Percentiles rank a stretch among this genome's conserved stretches.
Evolutionary conservation across 106 monocot species (phyloP).

Genomic region (Dactylorhiza incarnata): DNA sequence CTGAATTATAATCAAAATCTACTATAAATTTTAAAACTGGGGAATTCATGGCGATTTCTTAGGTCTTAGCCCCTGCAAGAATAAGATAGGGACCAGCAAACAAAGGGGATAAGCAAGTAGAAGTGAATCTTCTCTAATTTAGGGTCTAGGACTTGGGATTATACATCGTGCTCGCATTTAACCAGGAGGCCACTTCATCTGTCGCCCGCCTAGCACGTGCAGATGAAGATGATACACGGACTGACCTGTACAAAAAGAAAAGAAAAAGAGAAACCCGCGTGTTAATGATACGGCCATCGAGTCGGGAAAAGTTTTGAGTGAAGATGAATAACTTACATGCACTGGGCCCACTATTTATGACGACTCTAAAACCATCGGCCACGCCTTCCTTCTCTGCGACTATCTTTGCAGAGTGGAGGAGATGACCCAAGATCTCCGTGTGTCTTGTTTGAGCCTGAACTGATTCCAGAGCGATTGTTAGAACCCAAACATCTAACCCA

Average conservation of each 20-base stretch:
- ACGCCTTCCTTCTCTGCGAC: constrained; percentile 96
- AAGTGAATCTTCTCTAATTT: too few species aligned
- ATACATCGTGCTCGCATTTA: constrained; percentile 15
- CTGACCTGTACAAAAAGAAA: constrained; percentile 54
- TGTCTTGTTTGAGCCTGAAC: constrained; percentile 76
- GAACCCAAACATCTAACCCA: not conserved
- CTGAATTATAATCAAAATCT: too few species aligned
- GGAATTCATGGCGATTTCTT: too few species aligned
- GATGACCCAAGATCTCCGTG: constrained; percentile 69
- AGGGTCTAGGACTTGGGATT: too few species aligned
- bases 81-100: too few species aligned
- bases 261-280: not conserved
- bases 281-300: too few species aligned
- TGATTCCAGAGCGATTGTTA: not conserved
- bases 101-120: too few species aligned
- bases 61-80: too few species aligned
- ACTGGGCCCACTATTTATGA: constrained; percentile 73
- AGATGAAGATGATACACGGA: constrained; percentile 90
- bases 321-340: constrained; percentile 45
- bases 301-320: too few species aligned
- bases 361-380: constrained; percentile 62
- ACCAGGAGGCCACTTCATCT: constrained; percentile 94
- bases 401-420: constrained; percentile 70
- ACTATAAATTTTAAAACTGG: too few species aligned
- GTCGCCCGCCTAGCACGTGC: constrained; percentile 85